These are phyloP conservation scores for Pyrenophora tritici-repentis DNA, from an alignment of 2,329 filamentous ascomycete genomes.

Conservation along the genomic window DNA sequence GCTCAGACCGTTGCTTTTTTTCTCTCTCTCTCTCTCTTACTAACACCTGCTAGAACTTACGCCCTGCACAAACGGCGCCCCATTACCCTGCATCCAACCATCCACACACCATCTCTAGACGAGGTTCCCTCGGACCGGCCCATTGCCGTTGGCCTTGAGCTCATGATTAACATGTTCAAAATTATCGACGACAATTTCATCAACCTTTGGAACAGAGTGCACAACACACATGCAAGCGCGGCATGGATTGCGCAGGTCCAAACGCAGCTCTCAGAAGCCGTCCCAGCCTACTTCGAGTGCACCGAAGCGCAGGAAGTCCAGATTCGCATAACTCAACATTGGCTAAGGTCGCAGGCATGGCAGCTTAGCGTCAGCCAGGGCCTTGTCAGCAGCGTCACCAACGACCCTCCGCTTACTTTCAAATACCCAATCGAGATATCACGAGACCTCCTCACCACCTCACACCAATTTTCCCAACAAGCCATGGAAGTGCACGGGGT, in stretches of 20 bases:
- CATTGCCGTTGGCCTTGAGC: constrained; percentile 63
- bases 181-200: constrained; percentile 68
- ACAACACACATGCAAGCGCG: constrained; percentile 50
- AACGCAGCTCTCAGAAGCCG: constrained; percentile 57
- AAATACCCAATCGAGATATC: constrained; percentile 67
- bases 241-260: constrained; percentile 56
- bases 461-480: constrained; percentile 71
- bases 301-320: constrained; percentile 72
- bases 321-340: constrained; percentile 71
- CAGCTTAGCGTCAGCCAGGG: constrained; percentile 70
- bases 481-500: constrained; percentile 76
- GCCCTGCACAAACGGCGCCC: constrained; percentile 68
- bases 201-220: constrained; percentile 66
- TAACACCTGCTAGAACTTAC: constrained; percentile 57
- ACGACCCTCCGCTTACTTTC: constrained; percentile 65
- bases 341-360: constrained; percentile 74
- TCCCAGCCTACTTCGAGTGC: constrained; percentile 60
- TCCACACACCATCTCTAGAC: constrained; percentile 57
- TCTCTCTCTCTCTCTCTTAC: too few relatives aligned
- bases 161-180: constrained; percentile 65
- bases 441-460: constrained; percentile 64
- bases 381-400: constrained; percentile 63
- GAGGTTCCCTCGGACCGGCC: constrained; percentile 59
- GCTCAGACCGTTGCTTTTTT: too few relatives aligned
- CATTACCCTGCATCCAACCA: constrained; percentile 65